These are phyloP conservation scores for Alternaria brassicicola DNA, from an alignment of 2,329 filamentous ascomycete genomes.

Conservation along the genomic window DNA sequence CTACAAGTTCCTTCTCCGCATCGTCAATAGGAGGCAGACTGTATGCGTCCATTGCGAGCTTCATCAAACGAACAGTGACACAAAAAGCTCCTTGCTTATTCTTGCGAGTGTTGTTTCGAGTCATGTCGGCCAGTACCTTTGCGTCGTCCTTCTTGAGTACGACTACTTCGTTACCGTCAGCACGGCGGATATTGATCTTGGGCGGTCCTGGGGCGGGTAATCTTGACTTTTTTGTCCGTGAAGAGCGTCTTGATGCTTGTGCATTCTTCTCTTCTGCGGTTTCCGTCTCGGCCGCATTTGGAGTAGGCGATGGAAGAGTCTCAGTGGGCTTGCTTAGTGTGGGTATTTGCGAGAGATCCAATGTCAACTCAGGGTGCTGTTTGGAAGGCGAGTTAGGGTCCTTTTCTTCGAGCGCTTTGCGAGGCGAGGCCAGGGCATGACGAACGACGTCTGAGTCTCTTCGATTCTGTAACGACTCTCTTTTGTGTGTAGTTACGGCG, in stretches of 20 bases:
- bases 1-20: constrained; percentile 22
- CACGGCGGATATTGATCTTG: constrained; percentile 54
- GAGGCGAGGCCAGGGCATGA: constrained; percentile 55
- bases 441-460: constrained; percentile 56
- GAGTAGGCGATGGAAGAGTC: constrained; percentile 23
- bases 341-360: constrained; percentile 41
- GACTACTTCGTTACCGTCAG: constrained; percentile 51
- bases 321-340: constrained; percentile 28
- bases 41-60: constrained; percentile 46
- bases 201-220: constrained; percentile 44
- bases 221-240: constrained; percentile 43
- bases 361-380: constrained; percentile 38
- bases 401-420: constrained; percentile 53
- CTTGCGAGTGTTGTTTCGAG: constrained; percentile 56
- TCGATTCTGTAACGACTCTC: constrained; percentile 54
- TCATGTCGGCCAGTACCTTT: constrained; percentile 54
- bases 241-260: constrained; percentile 40
- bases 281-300: constrained; percentile 19
- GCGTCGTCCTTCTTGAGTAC: constrained; percentile 57
- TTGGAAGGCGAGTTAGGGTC: constrained; percentile 57
- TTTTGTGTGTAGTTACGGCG: constrained; percentile 41
- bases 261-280: constrained; percentile 20
- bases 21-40: constrained; percentile 21
- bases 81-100: constrained; percentile 57
- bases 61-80: constrained; percentile 52